Base-by-base conservation (phyloP, 2,329 filamentous ascomycete genomes). In the Hypoxylon sp. region DNA sequence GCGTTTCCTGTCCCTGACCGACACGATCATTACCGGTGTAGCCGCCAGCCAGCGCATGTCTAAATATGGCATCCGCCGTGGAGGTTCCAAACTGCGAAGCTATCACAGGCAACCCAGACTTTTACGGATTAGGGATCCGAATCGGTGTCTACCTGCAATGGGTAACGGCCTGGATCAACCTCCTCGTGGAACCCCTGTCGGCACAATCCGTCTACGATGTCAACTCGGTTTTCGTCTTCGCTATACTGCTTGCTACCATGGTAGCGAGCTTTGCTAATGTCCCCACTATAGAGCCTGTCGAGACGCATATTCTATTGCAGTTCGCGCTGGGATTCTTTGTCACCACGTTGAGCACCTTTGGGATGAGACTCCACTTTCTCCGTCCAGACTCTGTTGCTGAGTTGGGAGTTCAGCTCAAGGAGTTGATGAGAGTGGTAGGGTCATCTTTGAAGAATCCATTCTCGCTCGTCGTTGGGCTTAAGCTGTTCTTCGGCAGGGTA, bases 91-190 rank as follows among this genome's bases (percentile, higher is more conserved):
- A 21, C 38, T 61, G 58, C 25, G 57, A 58, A 3, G 36, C 19
- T 13, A 59, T 68, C 46, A 34, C 55, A 36, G 57, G 61, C 19
- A 62, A 68, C 28, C 52, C 65, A 21, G 65, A 62, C 32, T 61
- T 69, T 19, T 65, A 67, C 60, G 53, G 49, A 25, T 38, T 68
- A 14, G 49, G 59, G 14, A 60, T 65, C 61, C 65, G 62, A 43
- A 61, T 58, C 51, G 45, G 68, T 21, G 36, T 61, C 41, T 66
- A 60, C 51, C 58, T 70, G n/a, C 59, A 63, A 63, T 55, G 56
- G 55, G 17, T 51, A 14, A 48, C 59, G 17, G 41, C 51, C n/a
- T 63, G 50, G 43, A 48, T 66, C 28, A 60, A 23, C 38, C 34
- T 65, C 17, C 45, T 60, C 43, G 50, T 70, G 30, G 58, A 64